Evolutionary conservation across 768 basidiomycete genomes (phyloP).

Genomic region (Mycena capillaripes): DNA sequence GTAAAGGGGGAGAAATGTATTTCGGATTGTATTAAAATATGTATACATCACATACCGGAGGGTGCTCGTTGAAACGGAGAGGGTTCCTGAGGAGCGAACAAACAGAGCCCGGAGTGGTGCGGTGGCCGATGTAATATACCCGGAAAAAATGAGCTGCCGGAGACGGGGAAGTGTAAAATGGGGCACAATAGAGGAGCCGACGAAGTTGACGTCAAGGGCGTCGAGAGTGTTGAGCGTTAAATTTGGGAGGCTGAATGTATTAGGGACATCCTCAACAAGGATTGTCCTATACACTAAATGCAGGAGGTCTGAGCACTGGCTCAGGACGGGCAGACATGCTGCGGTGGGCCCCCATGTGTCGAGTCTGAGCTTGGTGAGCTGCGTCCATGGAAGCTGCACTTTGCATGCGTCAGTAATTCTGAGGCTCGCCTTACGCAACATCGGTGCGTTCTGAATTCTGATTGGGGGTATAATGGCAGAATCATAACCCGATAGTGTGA

Average conservation of each 20-base stretch:
- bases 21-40: background rate
- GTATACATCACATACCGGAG: too few relatives aligned
- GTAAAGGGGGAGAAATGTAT: background rate
- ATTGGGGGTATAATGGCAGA: background rate
- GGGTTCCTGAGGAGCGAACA: background rate
- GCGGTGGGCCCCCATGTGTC: background rate
- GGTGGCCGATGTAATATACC: background rate
- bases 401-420: too few relatives aligned
- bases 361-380: background rate
- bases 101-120: background rate
- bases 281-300: background rate
- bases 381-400: slow-evolving; percentile 1
- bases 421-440: background rate
- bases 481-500: background rate
- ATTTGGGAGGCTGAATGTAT: background rate
- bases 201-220: background rate
- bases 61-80: background rate
- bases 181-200: background rate
- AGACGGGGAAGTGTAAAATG: slow-evolving; percentile 16
- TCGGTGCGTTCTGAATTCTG: background rate
- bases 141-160: background rate
- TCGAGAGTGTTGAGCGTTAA: background rate
- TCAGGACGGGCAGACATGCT: background rate
- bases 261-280: background rate
- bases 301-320: background rate